Conservation (phyloP, 2,329 filamentous ascomycete genomes). For the Thelonectria blattea region DNA sequence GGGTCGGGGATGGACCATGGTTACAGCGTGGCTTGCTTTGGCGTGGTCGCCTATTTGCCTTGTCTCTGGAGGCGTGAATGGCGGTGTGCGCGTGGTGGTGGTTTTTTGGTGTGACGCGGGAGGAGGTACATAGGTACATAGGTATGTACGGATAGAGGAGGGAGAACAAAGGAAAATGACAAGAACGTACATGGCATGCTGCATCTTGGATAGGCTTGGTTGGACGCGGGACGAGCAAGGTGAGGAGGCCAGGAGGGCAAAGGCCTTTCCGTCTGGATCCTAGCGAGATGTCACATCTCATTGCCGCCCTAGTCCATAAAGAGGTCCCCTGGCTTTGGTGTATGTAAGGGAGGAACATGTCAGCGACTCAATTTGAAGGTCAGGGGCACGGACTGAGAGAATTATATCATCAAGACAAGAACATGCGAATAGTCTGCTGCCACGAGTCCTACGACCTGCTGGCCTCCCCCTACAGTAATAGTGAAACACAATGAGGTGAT, state of each 20-base stretch:
- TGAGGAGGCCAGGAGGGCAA: neutral
- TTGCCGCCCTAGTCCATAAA: no score
- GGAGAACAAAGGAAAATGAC: no score
- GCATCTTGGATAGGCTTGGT: no score
- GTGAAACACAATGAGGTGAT: neutral
- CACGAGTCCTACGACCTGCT: neutral
- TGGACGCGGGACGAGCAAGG: no score
- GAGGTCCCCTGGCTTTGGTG: no score
- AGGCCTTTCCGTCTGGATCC: neutral
- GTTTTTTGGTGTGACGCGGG: neutral
- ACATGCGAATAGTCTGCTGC: neutral
- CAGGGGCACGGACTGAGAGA: neutral
- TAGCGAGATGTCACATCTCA: no score
- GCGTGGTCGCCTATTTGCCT: neutral
- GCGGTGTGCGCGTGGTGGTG: neutral
- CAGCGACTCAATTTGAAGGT: neutral
- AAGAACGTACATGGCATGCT: no score
- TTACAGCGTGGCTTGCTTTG: neutral
- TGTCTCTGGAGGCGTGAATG: neutral
- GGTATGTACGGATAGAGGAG: no score
- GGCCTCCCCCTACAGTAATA: neutral
- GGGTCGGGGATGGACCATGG: no score
- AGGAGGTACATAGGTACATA: no score
- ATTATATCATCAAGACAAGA: neutral
- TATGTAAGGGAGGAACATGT: no score